Evolutionary conservation across 2,329 filamentous ascomycete genomes (phyloP), one percentile per base, ranked within the genome.

Genomic region (Fusarium tjaetaba): DNA sequence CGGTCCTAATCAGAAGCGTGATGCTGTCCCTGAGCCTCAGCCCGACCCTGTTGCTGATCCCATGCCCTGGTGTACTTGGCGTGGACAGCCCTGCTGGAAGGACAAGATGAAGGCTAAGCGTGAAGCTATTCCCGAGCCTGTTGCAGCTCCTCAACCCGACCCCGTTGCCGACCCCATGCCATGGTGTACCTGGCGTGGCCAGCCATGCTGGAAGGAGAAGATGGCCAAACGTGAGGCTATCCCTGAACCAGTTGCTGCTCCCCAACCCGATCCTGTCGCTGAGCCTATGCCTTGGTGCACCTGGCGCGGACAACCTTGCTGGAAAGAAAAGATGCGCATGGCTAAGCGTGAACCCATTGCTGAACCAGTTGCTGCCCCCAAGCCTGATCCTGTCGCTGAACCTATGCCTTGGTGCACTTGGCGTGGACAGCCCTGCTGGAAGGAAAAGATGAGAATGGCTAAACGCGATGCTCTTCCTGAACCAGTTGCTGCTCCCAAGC

Each of bases 41-140:
- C 72, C 76, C 22, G 71, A 77, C 48, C 77, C 78, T 10, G 48
- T 66, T 2, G 61, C 64, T 3, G 64, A 66, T 10, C 64, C 64
- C 0, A 66, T 66, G 63, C 63, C 63, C 0, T 81, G 80, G 73
- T 86, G 85, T 71, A 73, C 81, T 55, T 77, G 79, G 41, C 78
- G 79, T 14, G 84, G 85, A 11, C 79, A 83, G 49, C 75, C 79
- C 4, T 87, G 86, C 78, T 80, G 78, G 76, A 84, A 84, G 74
- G 80, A 79, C 43, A 84, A 83, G 76, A 65, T 65, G 63, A 55
- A 55, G 52, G 28, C 48, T 0, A 71, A 61, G 7, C 68, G 66
- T 8, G 56, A 66, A 5, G 68, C 68, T 20, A 28, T 51, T 4
- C 65, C 68, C 6, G 42, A 68, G 24, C 49, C 65, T 6, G 22